Conservation (phyloP, 371 early-diverging fungal species). For the Saksenaea oblongispora region DNA sequence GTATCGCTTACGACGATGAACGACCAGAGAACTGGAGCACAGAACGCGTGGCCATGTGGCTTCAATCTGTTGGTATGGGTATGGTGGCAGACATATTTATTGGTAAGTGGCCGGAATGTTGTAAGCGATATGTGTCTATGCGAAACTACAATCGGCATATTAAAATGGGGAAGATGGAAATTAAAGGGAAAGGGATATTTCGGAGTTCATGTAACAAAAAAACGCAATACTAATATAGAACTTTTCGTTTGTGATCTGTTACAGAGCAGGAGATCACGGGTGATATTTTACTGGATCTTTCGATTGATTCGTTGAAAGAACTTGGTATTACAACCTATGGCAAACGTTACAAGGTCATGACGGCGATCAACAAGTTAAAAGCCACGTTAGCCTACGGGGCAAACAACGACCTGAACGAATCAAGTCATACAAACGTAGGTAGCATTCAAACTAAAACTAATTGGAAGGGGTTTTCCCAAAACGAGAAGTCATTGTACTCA, state of each 20-base stretch:
- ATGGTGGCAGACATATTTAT: slow-evolving; percentile 55
- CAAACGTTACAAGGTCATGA: slow-evolving; percentile 67
- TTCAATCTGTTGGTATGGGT: slow-evolving; percentile 57
- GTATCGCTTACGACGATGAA: background rate
- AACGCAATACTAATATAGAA: background rate
- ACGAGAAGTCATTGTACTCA: background rate
- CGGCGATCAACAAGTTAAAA: slow-evolving; percentile 50
- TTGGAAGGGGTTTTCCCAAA: slow-evolving; percentile 3
- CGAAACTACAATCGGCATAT: slow-evolving; percentile 1
- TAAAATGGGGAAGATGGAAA: slow-evolving; percentile 8
- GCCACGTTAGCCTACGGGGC: background rate
- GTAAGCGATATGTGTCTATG: background rate
- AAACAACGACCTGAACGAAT: background rate
- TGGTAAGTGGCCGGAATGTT: slow-evolving; percentile 37
- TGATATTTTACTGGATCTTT: slow-evolving; percentile 62
- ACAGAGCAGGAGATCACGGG: slow-evolving; percentile 73
- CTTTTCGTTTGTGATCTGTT: slow-evolving; percentile 3
- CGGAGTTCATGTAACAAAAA: background rate
- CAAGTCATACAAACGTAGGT: background rate
- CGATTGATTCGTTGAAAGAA: slow-evolving; percentile 68
- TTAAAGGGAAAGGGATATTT: background rate
- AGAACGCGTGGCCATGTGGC: slow-evolving; percentile 64
- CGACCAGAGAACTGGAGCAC: slow-evolving; percentile 54
- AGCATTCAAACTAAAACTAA: background rate
- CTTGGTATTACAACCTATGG: slow-evolving; percentile 69